Percentiles rank a stretch among this genome's conserved stretches.
phyloP scores from a whole-genome alignment of 2,329 filamentous ascomycete genomes.

The Claviceps digitariae region DNA sequence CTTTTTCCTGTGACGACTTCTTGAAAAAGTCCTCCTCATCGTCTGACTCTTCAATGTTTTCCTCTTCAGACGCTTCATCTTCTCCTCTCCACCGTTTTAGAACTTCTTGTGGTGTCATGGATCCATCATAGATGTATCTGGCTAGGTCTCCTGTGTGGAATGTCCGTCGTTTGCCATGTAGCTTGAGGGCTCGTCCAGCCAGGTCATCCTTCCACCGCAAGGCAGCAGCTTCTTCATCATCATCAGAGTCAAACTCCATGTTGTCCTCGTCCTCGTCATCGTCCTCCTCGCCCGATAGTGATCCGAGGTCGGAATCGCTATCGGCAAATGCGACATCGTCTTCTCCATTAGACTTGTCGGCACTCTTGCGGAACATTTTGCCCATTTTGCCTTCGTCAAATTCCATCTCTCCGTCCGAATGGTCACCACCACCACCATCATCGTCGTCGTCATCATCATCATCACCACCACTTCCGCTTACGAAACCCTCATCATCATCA shows the following conservation, averaged over 20 bases:
- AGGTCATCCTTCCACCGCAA: slow-evolving; percentile 84
- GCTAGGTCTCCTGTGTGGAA: slow-evolving; percentile 75
- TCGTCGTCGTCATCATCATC: slow-evolving; percentile 31
- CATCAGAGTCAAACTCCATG: slow-evolving; percentile 19
- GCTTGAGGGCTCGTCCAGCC: slow-evolving; percentile 54
- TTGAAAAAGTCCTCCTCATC: slow-evolving; percentile 53
- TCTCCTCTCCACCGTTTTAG: slow-evolving; percentile 69
- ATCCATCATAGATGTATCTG: slow-evolving; percentile 76
- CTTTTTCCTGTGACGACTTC: slow-evolving; percentile 47
- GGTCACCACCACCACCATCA: slow-evolving; percentile 30
- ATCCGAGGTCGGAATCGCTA: slow-evolving; percentile 91
- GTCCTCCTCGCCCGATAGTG: slow-evolving; percentile 48
- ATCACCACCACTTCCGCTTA: slow-evolving; percentile 38
- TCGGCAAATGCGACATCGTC: slow-evolving; percentile 85
- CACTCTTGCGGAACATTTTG: slow-evolving; percentile 42
- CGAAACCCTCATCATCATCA: slow-evolving; percentile 31
- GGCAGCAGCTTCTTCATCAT: slow-evolving; percentile 60
- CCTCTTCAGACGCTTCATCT: slow-evolving; percentile 38
- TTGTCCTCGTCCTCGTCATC: slow-evolving; percentile 31
- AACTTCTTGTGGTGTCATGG: slow-evolving; percentile 61
- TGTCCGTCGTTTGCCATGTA: slow-evolving; percentile 56
- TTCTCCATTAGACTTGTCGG: slow-evolving; percentile 38
- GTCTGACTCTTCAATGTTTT: slow-evolving; percentile 37
- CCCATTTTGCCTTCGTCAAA: slow-evolving; percentile 47
- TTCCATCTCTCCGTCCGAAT: slow-evolving; percentile 35